Base-by-base conservation (phyloP, 1,139 yeast genomes). In the Suhomyces ambrosiae region DNA sequence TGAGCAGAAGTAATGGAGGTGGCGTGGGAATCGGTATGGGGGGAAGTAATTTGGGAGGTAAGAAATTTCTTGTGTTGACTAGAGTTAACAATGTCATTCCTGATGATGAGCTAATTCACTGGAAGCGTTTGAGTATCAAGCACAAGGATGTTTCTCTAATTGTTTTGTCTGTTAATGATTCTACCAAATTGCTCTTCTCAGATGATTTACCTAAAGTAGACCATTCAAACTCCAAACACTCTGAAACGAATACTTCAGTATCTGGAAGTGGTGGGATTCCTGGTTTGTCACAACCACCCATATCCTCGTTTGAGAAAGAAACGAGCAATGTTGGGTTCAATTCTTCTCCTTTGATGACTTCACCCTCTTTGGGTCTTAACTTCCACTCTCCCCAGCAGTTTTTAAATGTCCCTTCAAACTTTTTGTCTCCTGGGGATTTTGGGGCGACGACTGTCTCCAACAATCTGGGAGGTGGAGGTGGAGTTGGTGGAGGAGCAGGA, bases 51-150 rank as follows among this genome's bases (percentile, higher is more conserved):
- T 23, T 30, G 5, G 38, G 43, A 13, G 86, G 85, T 0, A 79
- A 76, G 58, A 77, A 79, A 32, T 83, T 79, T 47, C 65, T 85
- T 47, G 81, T 85, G 2, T 62, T 85, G 36, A 82, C 92, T 0
- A 70, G 94, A 49, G 61, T 83, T 37, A 82, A 80, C 50, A 84
- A 85, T 46, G 76, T 83, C 38, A 76, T 85, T 29, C 88, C 90
- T 0, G 94, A 85, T 57, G 92, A 84, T 54, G 94, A 85, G 52
- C 62, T 85, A 37, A 71, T 83, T 34, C 87, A 83, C 52, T 82
- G 92, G 90, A 81, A 86, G 54, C 61, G 88, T 40, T 62, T 84
- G 26, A 80, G 88, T 22, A 52, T 68, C 37, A 76, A 76, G 44
- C 74, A 77, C 38, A 80, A 82, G 47, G 83, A 79, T 26, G 61